phyloP scores from a whole-genome alignment of 495 filamentous ascomycete species.

The Penicillium canariense region DNA sequence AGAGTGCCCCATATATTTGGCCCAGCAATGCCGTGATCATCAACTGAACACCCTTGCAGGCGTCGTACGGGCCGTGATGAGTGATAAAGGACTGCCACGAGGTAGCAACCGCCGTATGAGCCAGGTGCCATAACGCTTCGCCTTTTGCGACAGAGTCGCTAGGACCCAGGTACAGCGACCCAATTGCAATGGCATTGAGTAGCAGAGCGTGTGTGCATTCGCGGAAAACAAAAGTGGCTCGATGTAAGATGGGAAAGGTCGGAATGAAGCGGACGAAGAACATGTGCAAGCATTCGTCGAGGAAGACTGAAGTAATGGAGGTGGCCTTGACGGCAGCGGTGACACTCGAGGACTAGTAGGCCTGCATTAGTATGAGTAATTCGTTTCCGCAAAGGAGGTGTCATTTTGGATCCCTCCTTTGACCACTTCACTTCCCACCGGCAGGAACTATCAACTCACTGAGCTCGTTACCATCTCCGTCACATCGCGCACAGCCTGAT shows the following conservation, averaged over 20 bases:
- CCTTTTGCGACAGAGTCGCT: conserved; percentile 47
- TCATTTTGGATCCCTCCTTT: neutral
- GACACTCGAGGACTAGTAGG: conserved; percentile 42
- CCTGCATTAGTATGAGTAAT: neutral
- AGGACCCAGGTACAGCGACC: conserved; percentile 48
- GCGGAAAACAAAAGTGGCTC: conserved; percentile 48
- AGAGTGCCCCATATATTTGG: conserved; percentile 47
- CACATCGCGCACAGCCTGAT: conserved; percentile 48
- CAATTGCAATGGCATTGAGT: conserved; percentile 50
- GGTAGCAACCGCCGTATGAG: conserved; percentile 48
- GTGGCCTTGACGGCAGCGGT: conserved; percentile 48
- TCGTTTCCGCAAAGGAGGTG: too few species aligned
- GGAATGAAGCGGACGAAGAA: conserved; percentile 51
- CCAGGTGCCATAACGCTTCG: conserved; percentile 47
- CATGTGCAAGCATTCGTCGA: conserved; percentile 51
- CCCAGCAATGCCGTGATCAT: conserved; percentile 46
- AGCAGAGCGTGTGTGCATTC: conserved; percentile 49
- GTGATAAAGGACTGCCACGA: conserved; percentile 52
- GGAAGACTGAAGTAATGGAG: conserved; percentile 48
- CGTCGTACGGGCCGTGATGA: conserved; percentile 45
- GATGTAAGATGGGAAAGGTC: conserved; percentile 48
- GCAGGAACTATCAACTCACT: conserved; percentile 26
- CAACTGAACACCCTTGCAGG: conserved; percentile 47
- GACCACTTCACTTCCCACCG: neutral
- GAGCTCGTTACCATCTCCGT: conserved; percentile 49